Conservation (phyloP, 2,329 filamentous ascomycete species). For the Clarireedia paspali region DNA sequence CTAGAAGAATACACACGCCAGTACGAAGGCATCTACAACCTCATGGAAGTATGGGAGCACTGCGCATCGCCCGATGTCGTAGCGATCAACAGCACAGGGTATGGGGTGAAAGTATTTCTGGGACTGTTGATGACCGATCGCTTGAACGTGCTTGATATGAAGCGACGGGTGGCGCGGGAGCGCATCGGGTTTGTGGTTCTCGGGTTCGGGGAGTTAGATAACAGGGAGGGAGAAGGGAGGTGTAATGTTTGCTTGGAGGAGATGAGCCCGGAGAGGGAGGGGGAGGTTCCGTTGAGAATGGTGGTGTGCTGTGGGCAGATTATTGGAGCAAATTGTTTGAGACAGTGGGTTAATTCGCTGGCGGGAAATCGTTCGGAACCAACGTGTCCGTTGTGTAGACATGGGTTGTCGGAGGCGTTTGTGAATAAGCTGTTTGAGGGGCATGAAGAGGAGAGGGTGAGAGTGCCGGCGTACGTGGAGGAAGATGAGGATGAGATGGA, state of each 20-base stretch:
- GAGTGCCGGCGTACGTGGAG: background rate
- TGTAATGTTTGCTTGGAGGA: background rate
- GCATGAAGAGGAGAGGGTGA: too few relatives aligned
- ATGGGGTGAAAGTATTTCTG: too few relatives aligned
- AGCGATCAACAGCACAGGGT: too few relatives aligned
- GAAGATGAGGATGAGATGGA: background rate
- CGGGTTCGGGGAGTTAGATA: background rate
- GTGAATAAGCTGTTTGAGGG: conserved; percentile 10
- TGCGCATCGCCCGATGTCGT: too few relatives aligned
- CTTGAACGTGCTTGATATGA: too few relatives aligned
- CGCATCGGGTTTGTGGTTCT: background rate
- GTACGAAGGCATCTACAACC: too few relatives aligned
- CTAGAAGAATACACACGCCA: too few relatives aligned
- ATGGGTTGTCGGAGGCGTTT: conserved; percentile 10
- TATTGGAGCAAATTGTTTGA: conserved; percentile 17
- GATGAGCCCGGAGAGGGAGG: background rate
- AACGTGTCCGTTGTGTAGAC: conserved; percentile 17
- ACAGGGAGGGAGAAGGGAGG: background rate
- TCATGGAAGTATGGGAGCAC: too few relatives aligned
- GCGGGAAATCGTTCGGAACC: background rate
- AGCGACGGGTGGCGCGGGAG: too few relatives aligned
- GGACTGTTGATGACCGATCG: too few relatives aligned
- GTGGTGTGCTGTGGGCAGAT: conserved; percentile 20
- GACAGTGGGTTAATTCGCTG: conserved; percentile 10
- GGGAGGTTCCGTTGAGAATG: conserved; percentile 15